Conservation (phyloP, 2,329 filamentous ascomycete genomes). For the Aspergillus neoniger region DNA sequence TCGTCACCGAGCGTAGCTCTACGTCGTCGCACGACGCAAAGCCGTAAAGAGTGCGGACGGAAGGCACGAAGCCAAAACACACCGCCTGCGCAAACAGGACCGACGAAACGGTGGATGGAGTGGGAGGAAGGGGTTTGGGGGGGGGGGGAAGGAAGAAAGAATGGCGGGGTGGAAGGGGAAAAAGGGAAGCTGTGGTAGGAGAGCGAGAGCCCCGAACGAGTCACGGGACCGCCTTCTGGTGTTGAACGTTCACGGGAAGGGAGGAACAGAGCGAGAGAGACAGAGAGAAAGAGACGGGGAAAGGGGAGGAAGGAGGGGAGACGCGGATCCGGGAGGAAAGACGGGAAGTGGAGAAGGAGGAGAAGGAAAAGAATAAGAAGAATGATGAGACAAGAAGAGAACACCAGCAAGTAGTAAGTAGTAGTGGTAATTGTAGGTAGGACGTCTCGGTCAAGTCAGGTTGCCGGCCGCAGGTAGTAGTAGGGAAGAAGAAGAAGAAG, state of each 20-base stretch:
- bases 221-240: conserved; percentile 16
- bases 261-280: background rate
- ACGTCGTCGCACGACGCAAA: conserved; percentile 40
- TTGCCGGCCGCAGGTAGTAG: background rate
- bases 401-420: conserved; percentile 2
- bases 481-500: background rate
- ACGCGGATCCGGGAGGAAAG: conserved; percentile 14
- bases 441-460: background rate
- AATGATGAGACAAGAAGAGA: conserved; percentile 11
- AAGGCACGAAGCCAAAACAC: conserved; percentile 40
- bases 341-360: conserved; percentile 9
- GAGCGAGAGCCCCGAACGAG: conserved; percentile 14
- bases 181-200: conserved; percentile 12
- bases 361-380: conserved; percentile 10
- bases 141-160: conserved; percentile 12
- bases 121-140: conserved; percentile 11
- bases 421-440: background rate
- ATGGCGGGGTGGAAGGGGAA: conserved; percentile 4
- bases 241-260: conserved; percentile 3
- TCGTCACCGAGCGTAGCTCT: conserved; percentile 32
- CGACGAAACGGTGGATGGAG: conserved; percentile 17
- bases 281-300: conserved; percentile 1
- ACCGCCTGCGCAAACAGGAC: conserved; percentile 40
- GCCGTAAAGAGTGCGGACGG: conserved; percentile 27
- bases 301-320: conserved; percentile 9